Percentiles rank a stretch among this genome's conserved stretches.
These are phyloP conservation scores for Phytopythium ostracodes DNA, from an alignment of 352 stramenopile genomes.

Conservation along the genomic window DNA sequence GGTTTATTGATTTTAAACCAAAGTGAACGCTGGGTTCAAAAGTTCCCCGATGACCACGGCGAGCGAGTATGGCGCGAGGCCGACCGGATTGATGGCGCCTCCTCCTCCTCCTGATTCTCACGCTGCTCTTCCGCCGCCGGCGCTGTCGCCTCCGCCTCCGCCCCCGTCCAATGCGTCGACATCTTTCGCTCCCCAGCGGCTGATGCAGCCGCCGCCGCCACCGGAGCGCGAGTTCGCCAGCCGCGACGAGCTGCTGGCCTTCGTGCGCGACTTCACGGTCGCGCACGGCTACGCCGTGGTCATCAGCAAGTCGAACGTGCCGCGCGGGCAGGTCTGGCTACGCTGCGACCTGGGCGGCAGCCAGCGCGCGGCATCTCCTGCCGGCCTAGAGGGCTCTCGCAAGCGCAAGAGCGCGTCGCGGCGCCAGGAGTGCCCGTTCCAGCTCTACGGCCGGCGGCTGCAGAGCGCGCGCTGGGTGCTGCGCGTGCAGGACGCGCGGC, in stretches of 20 bases:
- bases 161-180: too few species aligned
- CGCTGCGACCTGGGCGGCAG: conserved; percentile 38
- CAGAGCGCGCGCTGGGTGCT: conserved; percentile 25
- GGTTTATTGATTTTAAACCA: too few species aligned
- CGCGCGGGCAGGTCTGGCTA: conserved; percentile 41
- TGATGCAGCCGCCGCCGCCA: background rate
- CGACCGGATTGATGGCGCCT: too few species aligned
- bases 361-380: conserved; percentile 1
- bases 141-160: too few species aligned
- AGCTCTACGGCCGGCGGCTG: conserved; percentile 32
- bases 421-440: conserved; percentile 37
- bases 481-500: conserved; percentile 24
- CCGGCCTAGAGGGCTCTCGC: conserved; percentile 1
- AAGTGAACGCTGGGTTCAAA: too few species aligned
- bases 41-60: too few species aligned
- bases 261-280: conserved; percentile 33
- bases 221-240: conserved; percentile 24
- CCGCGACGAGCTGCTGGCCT: conserved; percentile 32
- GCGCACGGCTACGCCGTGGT: conserved; percentile 37
- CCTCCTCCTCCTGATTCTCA: too few species aligned
- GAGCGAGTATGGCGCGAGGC: too few species aligned
- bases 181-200: too few species aligned
- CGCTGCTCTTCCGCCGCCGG: too few species aligned
- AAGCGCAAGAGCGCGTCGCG: conserved; percentile 32
- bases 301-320: conserved; percentile 44